These are phyloP conservation scores for Saxophila tyrrhenica DNA, from an alignment of 495 filamentous ascomycete species.

Conservation along the genomic window DNA sequence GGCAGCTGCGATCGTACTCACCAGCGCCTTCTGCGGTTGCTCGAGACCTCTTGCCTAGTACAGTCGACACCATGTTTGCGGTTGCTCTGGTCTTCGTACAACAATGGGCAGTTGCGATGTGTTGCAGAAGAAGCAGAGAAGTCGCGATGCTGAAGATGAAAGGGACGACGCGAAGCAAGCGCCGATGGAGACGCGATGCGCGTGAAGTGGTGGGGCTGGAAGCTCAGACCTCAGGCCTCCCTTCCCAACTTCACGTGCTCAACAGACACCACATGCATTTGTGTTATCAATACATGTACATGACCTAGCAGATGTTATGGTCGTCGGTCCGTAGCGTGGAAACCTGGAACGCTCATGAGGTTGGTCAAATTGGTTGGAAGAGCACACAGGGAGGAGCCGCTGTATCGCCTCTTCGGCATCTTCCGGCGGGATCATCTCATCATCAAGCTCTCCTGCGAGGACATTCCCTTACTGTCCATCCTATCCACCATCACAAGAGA, in stretches of 20 bases:
- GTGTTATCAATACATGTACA: no score
- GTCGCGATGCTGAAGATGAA: no score
- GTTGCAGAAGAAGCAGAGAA: not conserved
- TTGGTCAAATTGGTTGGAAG: not conserved
- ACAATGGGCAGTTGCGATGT: not conserved
- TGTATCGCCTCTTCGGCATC: not conserved
- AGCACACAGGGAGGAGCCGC: not conserved
- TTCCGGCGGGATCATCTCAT: not conserved
- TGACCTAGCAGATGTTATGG: no score
- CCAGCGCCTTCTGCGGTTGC: conserved; percentile 4
- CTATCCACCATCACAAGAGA: no score
- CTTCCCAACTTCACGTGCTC: no score
- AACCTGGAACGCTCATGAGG: no score
- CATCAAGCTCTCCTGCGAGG: not conserved
- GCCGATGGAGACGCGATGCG: not conserved
- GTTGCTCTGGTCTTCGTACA: not conserved
- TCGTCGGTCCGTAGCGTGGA: no score
- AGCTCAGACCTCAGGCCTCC: not conserved
- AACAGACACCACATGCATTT: no score
- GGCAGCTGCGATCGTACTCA: conserved; percentile 3
- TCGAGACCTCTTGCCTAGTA: conserved; percentile 21
- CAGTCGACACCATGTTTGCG: conserved; percentile 14
- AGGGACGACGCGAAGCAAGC: not conserved
- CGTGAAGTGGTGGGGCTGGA: not conserved
- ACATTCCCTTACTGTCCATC: no score